Base-by-base conservation (phyloP, 1,139 yeast genomes). In the Candida freyschussii region DNA sequence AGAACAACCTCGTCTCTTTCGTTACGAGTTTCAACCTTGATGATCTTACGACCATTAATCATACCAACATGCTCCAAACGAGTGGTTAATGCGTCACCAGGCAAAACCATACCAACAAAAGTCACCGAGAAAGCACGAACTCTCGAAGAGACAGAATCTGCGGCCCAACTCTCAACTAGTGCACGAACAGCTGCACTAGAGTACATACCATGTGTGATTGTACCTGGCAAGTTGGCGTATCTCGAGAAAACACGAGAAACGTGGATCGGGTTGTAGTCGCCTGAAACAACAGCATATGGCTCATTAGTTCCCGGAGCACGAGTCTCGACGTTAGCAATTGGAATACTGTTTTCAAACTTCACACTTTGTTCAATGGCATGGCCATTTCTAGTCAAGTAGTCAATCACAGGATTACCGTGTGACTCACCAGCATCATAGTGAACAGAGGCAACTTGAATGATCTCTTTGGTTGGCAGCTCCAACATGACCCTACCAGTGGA, bases 171-270 rank as follows among this genome's bases (percentile, higher is more conserved):
- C 68, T 91, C 99, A 49, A 91, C 96, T 58, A 87, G 74, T 13
- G 93, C 77, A 69, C 98, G 81, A 46, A 89, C 91, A 43, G 95
- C 76, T 45, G 96, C 98, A 55, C 95, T 84, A 14, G 96, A 85
- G 72, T 78, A 93, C 98, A 91, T 91, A 57, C 99, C 99, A 56
- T 93, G 98, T 23, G 98, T 91, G 54, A 91, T 91, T 26, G 97
- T 91, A 49, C 98, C 98, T 43, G 96, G 96, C 56, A 91, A 72
- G 55, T 78, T 79, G 36, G 96, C 97, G 57, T 91, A 91, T 44
- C 78, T 73, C 40, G 98, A 91, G 63, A 91, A 91, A 31, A 87
- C 93, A 60, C 95, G 81, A 24, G 95, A 84, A 45, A 91, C 98
- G 60, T 91, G 99, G 52, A 91, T 91, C 47, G 99, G 98, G 63